Evolutionary conservation across 495 filamentous ascomycete genomes (phyloP), one percentile per base, ranked within the genome.

Genomic region (Pyrenula aspistea): DNA sequence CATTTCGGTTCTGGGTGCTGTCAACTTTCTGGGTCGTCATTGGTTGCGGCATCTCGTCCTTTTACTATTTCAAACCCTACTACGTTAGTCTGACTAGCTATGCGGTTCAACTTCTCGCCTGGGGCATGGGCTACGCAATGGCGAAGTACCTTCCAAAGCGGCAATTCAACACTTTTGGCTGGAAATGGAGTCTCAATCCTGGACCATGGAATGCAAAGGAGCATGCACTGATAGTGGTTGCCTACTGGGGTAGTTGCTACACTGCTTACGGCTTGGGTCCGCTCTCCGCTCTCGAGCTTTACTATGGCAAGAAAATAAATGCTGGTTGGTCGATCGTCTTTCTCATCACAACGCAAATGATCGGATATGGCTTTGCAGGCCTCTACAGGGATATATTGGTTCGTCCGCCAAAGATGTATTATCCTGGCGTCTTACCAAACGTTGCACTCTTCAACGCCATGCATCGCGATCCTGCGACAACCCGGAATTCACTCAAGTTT

Each of bases 321-420:
- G 31, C 31, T 15, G 53, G 76, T 2, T 81, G 76, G 65, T 73
- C 78, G 56, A 66, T 78, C 4, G 53, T 68, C 23, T 66, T 70
- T 11, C 64, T 62, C 2, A 19, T 68, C 3, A 65, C 70, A 0
- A 78, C 75, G 10, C 76, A 78, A 60, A 68, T 78, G 48, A 70
- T 79, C 42, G 78, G 78, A 4, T 80, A 79, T 47, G 73, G 73
- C 31, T 65, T 80, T 49, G 75, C 78, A 21, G 78, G 78, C 1
- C 63, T 83, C 57, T 72, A 71, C 24, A 69, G 78, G 15, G 72
- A 77, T 25, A 83, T 81, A 70, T 69, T 84, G 21, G 80, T 84
- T 24, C 74, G 75, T 52, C 31, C 31, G 15, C 31, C 31, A 15
- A 42, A 42, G 31, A 42, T 42, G 31, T 42, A 42, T 52, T 63